These are phyloP conservation scores for Castanea sativa DNA, from an alignment of 306 rosid species.

Conservation along the genomic window DNA sequence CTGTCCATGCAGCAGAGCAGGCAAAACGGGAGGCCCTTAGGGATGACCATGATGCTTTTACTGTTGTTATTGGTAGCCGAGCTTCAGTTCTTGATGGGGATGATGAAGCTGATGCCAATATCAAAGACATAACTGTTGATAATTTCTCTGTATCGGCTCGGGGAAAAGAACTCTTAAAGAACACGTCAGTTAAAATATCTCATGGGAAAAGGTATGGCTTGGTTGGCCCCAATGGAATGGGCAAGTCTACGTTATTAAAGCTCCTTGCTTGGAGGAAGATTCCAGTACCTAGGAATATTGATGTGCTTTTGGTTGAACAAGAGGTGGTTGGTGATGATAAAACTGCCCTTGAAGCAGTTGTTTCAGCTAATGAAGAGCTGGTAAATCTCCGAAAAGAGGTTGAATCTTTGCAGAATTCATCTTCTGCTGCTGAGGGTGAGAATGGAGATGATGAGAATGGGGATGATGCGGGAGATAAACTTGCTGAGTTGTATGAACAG, in stretches of 20 bases:
- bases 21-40: constrained; percentile 60
- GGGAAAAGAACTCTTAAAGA: constrained; percentile 56
- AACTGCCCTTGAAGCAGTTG: constrained; percentile 64
- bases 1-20: constrained; percentile 44
- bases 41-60: constrained; percentile 77
- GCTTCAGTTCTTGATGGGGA: constrained; percentile 61
- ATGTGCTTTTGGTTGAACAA: constrained; percentile 79
- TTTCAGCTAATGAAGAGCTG: constrained; percentile 74
- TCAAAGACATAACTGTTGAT: constrained; percentile 54
- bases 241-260: constrained; percentile 74
- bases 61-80: constrained; percentile 66
- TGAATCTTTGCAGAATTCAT: constrained; percentile 45
- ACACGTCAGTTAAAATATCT: constrained; percentile 52
- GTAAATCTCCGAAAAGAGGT: constrained; percentile 62
- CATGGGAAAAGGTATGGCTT: constrained; percentile 69
- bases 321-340: constrained; percentile 76
- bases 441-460: constrained; percentile 36
- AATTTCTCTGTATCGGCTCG: constrained; percentile 55
- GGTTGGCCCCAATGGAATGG: constrained; percentile 73
- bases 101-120: constrained; percentile 56
- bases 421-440: constrained; percentile 32
- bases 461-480: constrained; percentile 60
- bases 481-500: constrained; percentile 58
- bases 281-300: constrained; percentile 78
- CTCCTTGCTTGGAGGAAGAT: constrained; percentile 91